Evolutionary conservation across 495 filamentous ascomycete genomes (phyloP), one percentile per base, ranked within the genome.

Genomic region (Talaromyces borbonicus): DNA sequence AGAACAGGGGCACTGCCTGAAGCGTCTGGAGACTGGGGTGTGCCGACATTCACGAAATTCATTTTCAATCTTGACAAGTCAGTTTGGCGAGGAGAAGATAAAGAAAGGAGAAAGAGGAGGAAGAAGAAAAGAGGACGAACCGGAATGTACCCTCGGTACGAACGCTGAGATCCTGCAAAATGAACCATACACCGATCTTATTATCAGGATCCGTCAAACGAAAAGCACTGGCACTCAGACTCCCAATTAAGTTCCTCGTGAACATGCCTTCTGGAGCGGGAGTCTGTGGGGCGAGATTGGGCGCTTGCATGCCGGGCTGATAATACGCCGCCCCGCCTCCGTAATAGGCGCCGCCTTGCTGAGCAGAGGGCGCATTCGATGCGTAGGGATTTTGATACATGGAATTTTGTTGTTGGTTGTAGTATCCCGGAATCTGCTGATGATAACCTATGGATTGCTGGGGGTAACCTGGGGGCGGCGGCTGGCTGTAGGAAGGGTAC

Each of bases 101-200:
- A 0, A 18, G 8, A 23, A 15, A 12, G 24, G 26, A 12, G 46
- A 49, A 49, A 59, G 19, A 55, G 48, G 11, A 14, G 30, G 25
- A 25, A 25, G 41, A 47, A 39, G 26, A n/a, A n/a, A n/a, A n/a
- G n/a, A n/a, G 37, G 7, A 55, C 76, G 51, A 75, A 93, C 90
- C 89, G 75, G 66, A 96, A 98, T 43, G 66, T 70, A 12, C 92
- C 92, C 60, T 98, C 92, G 6, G 88, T 95, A 37, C 92, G 73
- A 20, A 98, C 90, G 55, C 87, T 94, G 9, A 98, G 67, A 69
- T 98, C 92, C 62, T 96, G 92, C 31, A 97, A 70, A 49, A 98
- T 86, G 52, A 98, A 98, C 92, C 92, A 98, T 37, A 95, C 89
- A 8, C 89, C 89, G 47, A 87, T 82, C 59, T 88, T 85, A 51